phyloP scores from a whole-genome alignment of 768 basidiomycete genomes.

The Gymnopilus junonius region DNA sequence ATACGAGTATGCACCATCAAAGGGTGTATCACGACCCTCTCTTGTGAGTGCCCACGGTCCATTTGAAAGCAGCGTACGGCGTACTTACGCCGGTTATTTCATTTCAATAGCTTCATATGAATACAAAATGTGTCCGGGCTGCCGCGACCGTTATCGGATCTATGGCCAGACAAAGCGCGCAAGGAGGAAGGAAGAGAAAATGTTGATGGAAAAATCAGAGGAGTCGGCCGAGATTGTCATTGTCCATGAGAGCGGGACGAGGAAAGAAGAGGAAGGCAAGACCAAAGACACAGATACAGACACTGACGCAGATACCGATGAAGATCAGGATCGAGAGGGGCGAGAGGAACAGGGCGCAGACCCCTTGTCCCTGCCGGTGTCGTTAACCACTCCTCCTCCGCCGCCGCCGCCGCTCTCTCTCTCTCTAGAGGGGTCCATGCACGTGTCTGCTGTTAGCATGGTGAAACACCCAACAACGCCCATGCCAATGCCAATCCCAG shows the following conservation, averaged over 20 bases:
- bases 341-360: conserved; percentile 31
- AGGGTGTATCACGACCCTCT: too few species aligned
- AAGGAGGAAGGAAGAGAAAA: conserved; percentile 55
- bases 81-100: conserved; percentile 3
- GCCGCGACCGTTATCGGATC: conserved; percentile 51
- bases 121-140: conserved; percentile 50
- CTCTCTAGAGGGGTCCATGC: too few species aligned
- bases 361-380: background rate
- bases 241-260: too few species aligned
- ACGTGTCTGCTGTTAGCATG: too few species aligned
- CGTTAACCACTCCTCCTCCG: too few species aligned
- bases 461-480: too few species aligned
- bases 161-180: conserved; percentile 60
- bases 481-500: conserved; percentile 40
- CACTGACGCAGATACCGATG: conserved; percentile 32
- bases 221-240: too few species aligned
- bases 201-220: too few species aligned
- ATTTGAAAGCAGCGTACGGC: too few species aligned
- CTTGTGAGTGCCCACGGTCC: too few species aligned
- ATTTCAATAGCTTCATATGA: conserved; percentile 29
- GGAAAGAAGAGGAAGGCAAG: too few species aligned
- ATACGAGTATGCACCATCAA: conserved; percentile 55
- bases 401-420: background rate
- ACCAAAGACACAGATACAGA: conserved; percentile 45
- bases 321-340: conserved; percentile 41